Conservation (phyloP, 495 filamentous ascomycete genomes). For the Xylaria grammica region DNA sequence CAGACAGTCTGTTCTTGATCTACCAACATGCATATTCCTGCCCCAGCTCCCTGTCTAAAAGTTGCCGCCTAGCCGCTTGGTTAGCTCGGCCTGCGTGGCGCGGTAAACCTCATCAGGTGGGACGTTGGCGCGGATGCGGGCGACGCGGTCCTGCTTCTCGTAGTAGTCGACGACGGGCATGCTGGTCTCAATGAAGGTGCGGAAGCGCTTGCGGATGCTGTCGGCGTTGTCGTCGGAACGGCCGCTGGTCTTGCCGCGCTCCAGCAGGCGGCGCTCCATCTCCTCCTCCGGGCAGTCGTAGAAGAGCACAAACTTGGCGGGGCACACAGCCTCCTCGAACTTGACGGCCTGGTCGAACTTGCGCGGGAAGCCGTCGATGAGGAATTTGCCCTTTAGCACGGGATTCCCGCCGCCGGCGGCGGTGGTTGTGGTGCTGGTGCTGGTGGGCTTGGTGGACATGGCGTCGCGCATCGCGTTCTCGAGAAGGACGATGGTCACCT, state of each 20-base stretch:
- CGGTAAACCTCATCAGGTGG: slow-evolving; percentile 76
- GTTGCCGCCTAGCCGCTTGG: slow-evolving; percentile 37
- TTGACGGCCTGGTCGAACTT: slow-evolving; percentile 95
- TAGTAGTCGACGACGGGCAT: slow-evolving; percentile 95
- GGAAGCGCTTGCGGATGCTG: slow-evolving; percentile 93
- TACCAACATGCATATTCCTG: not conserved
- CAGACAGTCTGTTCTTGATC: not conserved
- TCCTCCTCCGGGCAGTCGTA: slow-evolving; percentile 87
- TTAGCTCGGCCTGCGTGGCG: slow-evolving; percentile 58
- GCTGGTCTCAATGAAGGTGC: slow-evolving; percentile 89
- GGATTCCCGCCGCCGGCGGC: not conserved
- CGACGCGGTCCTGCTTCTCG: slow-evolving; percentile 75
- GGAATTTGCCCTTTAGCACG: slow-evolving; percentile 63
- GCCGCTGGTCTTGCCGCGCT: slow-evolving; percentile 90
- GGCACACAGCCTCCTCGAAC: slow-evolving; percentile 89
- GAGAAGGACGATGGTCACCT: slow-evolving; percentile 91
- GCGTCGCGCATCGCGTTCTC: slow-evolving; percentile 81
- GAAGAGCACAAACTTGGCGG: slow-evolving; percentile 83
- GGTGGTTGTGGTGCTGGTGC: slow-evolving; percentile 27
- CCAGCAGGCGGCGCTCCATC: slow-evolving; percentile 80
- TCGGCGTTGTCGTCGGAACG: slow-evolving; percentile 92
- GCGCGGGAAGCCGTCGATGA: slow-evolving; percentile 94
- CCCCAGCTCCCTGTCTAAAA: slow-evolving; percentile 18
- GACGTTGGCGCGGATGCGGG: slow-evolving; percentile 72
- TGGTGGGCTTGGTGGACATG: slow-evolving; percentile 49